Conservation (phyloP, 441 rosid genomes). For the Eruca vesicaria region DNA sequence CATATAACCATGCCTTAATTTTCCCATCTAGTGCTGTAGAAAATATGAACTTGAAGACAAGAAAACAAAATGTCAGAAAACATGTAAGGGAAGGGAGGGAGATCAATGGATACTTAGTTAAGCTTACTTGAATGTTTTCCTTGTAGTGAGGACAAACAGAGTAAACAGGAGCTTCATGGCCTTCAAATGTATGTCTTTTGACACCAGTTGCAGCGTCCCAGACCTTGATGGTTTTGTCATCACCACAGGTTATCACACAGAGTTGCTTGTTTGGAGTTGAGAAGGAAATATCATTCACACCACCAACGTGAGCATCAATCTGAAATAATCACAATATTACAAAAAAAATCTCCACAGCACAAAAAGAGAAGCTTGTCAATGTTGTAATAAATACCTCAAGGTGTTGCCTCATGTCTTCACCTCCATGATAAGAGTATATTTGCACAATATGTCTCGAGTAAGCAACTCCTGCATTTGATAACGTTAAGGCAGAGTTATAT, state of each 20-base stretch:
- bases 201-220: slow-evolving; percentile 82
- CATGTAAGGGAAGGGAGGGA: neutral
- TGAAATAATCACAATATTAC: slow-evolving; percentile 34
- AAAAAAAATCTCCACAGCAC: neutral
- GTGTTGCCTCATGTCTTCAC: slow-evolving; percentile 76
- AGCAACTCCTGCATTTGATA: slow-evolving; percentile 68
- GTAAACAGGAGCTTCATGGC: slow-evolving; percentile 89
- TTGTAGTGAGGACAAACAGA: slow-evolving; percentile 89
- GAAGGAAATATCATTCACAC: slow-evolving; percentile 89
- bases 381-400: slow-evolving; percentile 62
- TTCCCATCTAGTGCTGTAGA: slow-evolving; percentile 90
- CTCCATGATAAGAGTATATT: slow-evolving; percentile 70
- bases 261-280: slow-evolving; percentile 85
- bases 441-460: slow-evolving; percentile 82
- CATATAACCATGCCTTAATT: slow-evolving; percentile 90
- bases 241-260: slow-evolving; percentile 88
- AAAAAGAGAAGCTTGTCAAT: slow-evolving; percentile 18
- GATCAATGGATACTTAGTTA: neutral
- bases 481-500: slow-evolving; percentile 22
- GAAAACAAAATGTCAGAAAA: neutral
- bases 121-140: slow-evolving; percentile 80
- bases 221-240: slow-evolving; percentile 91
- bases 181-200: slow-evolving; percentile 71
- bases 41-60: slow-evolving; percentile 66
- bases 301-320: slow-evolving; percentile 96